phyloP scores from a whole-genome alignment of 2,329 filamentous ascomycete genomes.

The Dactylellina sp. region DNA sequence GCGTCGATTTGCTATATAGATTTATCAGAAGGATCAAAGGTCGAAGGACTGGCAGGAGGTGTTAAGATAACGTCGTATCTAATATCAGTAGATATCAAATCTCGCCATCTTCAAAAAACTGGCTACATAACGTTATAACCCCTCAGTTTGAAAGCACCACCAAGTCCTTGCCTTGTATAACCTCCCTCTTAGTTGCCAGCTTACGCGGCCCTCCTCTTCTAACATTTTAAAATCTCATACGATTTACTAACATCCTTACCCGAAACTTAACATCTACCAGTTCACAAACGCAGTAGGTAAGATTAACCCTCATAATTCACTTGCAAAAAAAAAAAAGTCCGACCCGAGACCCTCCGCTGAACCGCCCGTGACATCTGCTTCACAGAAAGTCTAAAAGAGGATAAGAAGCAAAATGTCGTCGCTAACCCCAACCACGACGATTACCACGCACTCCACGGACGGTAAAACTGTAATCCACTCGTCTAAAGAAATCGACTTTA shows the following conservation, averaged over 20 bases:
- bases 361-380: too few relatives aligned
- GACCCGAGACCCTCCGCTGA: too few relatives aligned
- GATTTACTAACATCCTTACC: background rate
- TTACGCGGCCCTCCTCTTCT: slow-evolving; percentile 9
- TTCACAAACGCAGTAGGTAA: background rate
- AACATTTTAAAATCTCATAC: background rate
- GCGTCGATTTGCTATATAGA: background rate
- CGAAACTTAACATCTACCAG: background rate
- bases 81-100: background rate
- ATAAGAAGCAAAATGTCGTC: slow-evolving; percentile 11
- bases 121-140: slow-evolving; percentile 9
- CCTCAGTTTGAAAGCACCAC: background rate
- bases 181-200: background rate
- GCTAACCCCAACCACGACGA: slow-evolving; percentile 39
- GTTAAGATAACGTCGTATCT: background rate
- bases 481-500: slow-evolving; percentile 10
- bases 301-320: background rate
- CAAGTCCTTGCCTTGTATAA: background rate
- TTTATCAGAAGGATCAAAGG: background rate
- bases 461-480: slow-evolving; percentile 18
- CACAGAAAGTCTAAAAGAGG: slow-evolving; percentile 6
- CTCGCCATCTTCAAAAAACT: background rate
- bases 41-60: background rate
- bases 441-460: slow-evolving; percentile 26
- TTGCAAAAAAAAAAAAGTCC: background rate